phyloP scores from a whole-genome alignment of 2,329 filamentous ascomycete genomes.

The Pseudogymnoascus sp. region DNA sequence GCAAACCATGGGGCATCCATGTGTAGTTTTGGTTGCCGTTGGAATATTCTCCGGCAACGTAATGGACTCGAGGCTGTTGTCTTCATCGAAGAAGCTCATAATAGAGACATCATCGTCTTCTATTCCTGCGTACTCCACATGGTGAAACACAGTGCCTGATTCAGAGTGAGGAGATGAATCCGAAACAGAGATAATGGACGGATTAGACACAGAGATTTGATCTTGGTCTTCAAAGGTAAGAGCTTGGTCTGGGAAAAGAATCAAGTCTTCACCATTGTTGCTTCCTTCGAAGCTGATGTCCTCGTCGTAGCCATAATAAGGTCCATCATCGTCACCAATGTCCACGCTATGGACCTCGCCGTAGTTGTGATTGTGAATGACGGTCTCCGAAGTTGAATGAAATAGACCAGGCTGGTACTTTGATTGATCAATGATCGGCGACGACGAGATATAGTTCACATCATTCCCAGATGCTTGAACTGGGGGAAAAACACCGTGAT shows the following conservation, averaged over 20 bases:
- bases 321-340: not conserved
- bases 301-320: not conserved
- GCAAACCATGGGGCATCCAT: not conserved
- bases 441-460: not conserved
- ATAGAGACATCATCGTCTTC: not conserved
- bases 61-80: not conserved
- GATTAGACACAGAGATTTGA: not conserved
- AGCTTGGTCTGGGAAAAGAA: not conserved
- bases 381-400: not conserved
- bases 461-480: not conserved
- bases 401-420: not conserved
- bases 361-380: not conserved
- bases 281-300: not conserved
- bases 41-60: not conserved
- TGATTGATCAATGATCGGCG: not conserved
- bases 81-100: not conserved
- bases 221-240: not conserved
- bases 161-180: not conserved
- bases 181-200: not conserved
- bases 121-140: not conserved
- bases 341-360: not conserved
- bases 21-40: not conserved
- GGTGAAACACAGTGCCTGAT: not conserved
- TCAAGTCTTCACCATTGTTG: conserved; percentile 1
- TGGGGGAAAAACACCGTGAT: not conserved